Evolutionary conservation across 78 protist species (phyloP).

Genomic region (Dictyostelium intermedium): DNA sequence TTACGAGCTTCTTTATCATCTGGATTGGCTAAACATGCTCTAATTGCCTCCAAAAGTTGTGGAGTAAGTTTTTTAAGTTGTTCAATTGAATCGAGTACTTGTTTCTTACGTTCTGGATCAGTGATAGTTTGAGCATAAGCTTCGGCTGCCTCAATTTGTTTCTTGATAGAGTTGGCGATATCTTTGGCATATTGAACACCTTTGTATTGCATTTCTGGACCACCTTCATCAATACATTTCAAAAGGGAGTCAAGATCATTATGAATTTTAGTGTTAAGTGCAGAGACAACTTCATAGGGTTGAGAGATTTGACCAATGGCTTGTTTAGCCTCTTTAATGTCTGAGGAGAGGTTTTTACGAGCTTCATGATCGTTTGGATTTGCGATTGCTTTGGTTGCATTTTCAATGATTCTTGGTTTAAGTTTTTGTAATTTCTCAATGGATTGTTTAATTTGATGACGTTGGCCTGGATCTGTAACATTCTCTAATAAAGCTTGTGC

Average conservation of each 20-base stretch:
- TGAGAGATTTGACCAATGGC: slow-evolving; percentile 28
- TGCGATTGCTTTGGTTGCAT: slow-evolving; percentile 29
- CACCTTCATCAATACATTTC: slow-evolving; percentile 63
- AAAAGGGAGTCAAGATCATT: slow-evolving; percentile 17
- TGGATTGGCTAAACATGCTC: slow-evolving; percentile 56
- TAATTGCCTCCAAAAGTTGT: slow-evolving; percentile 57
- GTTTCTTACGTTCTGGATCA: slow-evolving; percentile 56
- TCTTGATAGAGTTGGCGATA: slow-evolving; percentile 50
- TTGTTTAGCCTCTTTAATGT: slow-evolving; percentile 53
- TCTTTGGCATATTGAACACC: slow-evolving; percentile 78
- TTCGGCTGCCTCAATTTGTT: slow-evolving; percentile 73
- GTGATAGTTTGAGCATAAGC: slow-evolving; percentile 21
- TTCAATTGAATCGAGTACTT: slow-evolving; percentile 48
- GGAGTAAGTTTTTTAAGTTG: slow-evolving; percentile 39
- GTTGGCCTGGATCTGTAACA: slow-evolving; percentile 33
- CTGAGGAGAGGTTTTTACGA: not conserved
- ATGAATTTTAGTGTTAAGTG: slow-evolving; percentile 55
- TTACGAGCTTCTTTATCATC: slow-evolving; percentile 51
- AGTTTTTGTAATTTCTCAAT: slow-evolving; percentile 19
- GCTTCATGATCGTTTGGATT: slow-evolving; percentile 64
- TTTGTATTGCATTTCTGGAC: slow-evolving; percentile 74
- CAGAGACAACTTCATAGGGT: slow-evolving; percentile 54
- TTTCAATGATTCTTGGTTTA: slow-evolving; percentile 53
- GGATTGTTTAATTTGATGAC: slow-evolving; percentile 53
- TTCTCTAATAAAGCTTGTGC: slow-evolving; percentile 17